These are phyloP conservation scores for Coprinopsis marcescibilis DNA, from an alignment of 768 basidiomycete species.

Conservation along the genomic window DNA sequence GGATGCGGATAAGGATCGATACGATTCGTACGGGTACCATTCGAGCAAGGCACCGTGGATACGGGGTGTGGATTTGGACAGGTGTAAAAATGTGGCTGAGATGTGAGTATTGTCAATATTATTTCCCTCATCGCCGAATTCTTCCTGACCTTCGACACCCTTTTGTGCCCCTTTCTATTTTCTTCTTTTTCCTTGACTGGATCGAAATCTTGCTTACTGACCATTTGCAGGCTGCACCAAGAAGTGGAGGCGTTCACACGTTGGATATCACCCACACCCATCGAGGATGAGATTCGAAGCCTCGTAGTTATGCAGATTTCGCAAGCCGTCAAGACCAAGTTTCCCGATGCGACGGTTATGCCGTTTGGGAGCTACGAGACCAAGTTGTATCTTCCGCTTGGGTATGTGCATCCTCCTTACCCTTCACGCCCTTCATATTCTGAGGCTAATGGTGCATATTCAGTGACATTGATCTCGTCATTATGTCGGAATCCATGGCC, in stretches of 20 bases:
- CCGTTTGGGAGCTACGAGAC: slow-evolving; percentile 95
- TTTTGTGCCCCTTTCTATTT: not conserved
- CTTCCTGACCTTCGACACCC: not conserved
- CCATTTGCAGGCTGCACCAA: slow-evolving; percentile 58
- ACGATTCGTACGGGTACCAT: not conserved
- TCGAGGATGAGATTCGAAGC: slow-evolving; percentile 81
- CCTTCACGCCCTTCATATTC: slow-evolving; percentile 8
- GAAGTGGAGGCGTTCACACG: slow-evolving; percentile 83
- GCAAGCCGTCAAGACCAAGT: slow-evolving; percentile 53
- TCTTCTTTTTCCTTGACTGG: not conserved
- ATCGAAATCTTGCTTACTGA: not conserved
- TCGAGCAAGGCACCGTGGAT: slow-evolving; percentile 3
- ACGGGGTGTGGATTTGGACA: slow-evolving; percentile 1
- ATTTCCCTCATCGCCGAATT: no score
- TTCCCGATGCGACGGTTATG: slow-evolving; percentile 73
- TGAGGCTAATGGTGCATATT: slow-evolving; percentile 11
- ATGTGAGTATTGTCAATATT: slow-evolving; percentile 1
- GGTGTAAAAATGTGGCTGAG: slow-evolving; percentile 2
- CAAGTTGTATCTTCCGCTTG: slow-evolving; percentile 86
- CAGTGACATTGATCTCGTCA: slow-evolving; percentile 94
- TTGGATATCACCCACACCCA: slow-evolving; percentile 82
- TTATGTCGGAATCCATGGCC: slow-evolving; percentile 73
- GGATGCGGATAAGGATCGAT: not conserved
- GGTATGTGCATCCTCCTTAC: slow-evolving; percentile 46
- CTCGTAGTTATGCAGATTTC: slow-evolving; percentile 68